phyloP scores from a whole-genome alignment of 2,329 filamentous ascomycete genomes.

The Ophiostoma piceae region DNA sequence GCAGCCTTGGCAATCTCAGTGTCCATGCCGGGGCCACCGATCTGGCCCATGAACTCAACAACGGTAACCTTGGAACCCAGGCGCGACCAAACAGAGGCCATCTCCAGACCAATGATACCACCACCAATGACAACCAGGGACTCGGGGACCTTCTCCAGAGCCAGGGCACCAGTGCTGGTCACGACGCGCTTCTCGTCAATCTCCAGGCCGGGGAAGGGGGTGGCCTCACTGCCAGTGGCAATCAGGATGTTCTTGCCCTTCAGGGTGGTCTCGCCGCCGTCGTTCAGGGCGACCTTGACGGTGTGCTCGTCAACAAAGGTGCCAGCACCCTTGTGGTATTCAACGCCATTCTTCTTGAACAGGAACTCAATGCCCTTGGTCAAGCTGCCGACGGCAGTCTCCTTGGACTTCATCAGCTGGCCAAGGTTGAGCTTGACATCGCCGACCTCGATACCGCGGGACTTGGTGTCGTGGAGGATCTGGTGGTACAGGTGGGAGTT shows the following conservation, averaged over 20 bases:
- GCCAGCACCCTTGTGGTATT: slow-evolving; percentile 92
- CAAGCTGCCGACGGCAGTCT: slow-evolving; percentile 77
- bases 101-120: slow-evolving; percentile 97
- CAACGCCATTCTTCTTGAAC: slow-evolving; percentile 98
- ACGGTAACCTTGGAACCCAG: slow-evolving; percentile 93
- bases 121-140: slow-evolving; percentile 96
- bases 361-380: slow-evolving; percentile 98
- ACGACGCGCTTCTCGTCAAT: slow-evolving; percentile 98
- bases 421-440: slow-evolving; percentile 93
- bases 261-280: slow-evolving; percentile 84
- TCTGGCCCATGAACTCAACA: slow-evolving; percentile 92
- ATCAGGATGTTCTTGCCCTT: slow-evolving; percentile 97
- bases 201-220: slow-evolving; percentile 90
- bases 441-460: slow-evolving; percentile 93
- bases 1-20: slow-evolving; percentile 82
- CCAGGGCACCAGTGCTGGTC: slow-evolving; percentile 90
- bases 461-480: slow-evolving; percentile 93
- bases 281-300: slow-evolving; percentile 80
- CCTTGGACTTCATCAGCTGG: slow-evolving; percentile 99
- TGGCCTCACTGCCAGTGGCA: slow-evolving; percentile 90
- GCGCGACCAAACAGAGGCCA: slow-evolving; percentile 96
- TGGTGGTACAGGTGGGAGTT: slow-evolving; percentile 98
- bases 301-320: slow-evolving; percentile 86
- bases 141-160: slow-evolving; percentile 85
- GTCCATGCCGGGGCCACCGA: slow-evolving; percentile 97